Conservation (phyloP, 2,329 filamentous ascomycete species). For the Sporothrix globosa region DNA sequence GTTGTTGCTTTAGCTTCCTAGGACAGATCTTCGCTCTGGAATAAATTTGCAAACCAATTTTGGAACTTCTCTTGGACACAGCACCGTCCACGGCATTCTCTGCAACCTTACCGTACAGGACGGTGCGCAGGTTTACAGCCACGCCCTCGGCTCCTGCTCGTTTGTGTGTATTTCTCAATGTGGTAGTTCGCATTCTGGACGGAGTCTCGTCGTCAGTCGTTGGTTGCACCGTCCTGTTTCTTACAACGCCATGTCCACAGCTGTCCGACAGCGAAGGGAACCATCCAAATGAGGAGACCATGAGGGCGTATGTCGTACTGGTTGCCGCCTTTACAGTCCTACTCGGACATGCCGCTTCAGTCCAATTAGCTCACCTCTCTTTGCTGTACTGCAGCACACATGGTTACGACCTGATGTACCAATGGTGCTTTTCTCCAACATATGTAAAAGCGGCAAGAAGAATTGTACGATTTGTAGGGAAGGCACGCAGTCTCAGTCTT, state of each 20-base stretch:
- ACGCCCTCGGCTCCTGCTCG: neutral
- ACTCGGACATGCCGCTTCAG: no score
- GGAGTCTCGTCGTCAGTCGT: neutral
- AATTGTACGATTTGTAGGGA: neutral
- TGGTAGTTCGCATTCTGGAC: neutral
- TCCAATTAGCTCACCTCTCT: neutral
- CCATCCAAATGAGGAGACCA: neutral
- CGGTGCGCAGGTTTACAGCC: slow-evolving; percentile 25
- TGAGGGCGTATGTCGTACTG: neutral
- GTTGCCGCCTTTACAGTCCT: neutral
- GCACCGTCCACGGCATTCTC: neutral
- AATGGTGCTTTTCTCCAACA: neutral
- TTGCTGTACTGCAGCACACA: neutral
- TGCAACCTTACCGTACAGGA: slow-evolving; percentile 9
- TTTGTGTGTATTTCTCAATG: no score
- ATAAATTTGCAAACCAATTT: neutral
- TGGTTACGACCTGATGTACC: neutral
- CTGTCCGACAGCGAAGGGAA: slow-evolving; percentile 9
- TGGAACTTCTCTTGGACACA: neutral
- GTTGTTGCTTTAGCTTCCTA: neutral
- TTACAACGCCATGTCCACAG: slow-evolving; percentile 24
- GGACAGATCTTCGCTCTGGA: slow-evolving; percentile 14
- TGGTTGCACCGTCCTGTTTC: slow-evolving; percentile 28
- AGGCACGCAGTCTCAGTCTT: neutral
- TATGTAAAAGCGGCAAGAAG: neutral